Base-by-base conservation (phyloP, 2,329 filamentous ascomycete species). In the Metarhizium robertsii region DNA sequence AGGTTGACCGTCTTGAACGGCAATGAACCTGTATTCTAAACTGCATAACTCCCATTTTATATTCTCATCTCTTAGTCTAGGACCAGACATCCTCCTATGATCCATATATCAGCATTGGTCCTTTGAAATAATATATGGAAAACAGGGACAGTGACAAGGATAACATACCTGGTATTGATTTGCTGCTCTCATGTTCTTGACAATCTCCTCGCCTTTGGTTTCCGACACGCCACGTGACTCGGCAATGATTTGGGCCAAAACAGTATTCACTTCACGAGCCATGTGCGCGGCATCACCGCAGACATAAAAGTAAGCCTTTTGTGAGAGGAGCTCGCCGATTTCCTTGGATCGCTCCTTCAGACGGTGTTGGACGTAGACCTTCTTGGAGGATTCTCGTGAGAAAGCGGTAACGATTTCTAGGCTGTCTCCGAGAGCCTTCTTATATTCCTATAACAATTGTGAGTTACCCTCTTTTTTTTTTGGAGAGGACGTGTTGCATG, bases 251-350 rank as follows among this genome's bases (percentile, higher is more conserved):
- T 95, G 86, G 30, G 80, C 87, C 47, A 99, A 79, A n/a, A 90
- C 84, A 29, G 86, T 79, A 70, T 95, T 96, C 66, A 96, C 91
- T 70, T 95, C 92, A 56, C 92, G 86, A 50, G 92, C 92, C 92
- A 96, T 96, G 76, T 96, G 92, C 55, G 94, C 89, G 0, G 95
- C 95, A 69, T 99, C 94, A 74, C 94, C 94, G 66, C 95, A 99
- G 57, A 99, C 92, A 71, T 99, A 99, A 71, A 99, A 92, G 74
- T 94, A 96, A 5, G 90, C 94, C 70, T 92, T 88, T 71, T 91
- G 79, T 62, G 87, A 79, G 10, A 99, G 79, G 1, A 99, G 83
- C 61, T 92, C 85, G 73, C 95, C 92, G 73, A 99, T 80, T 65
- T 96, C 84, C 65, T 88, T 81, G 57, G 88, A 85, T 52, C 85